Evolutionary conservation across 148 eudicot species (phyloP).

Genomic region (Dianthus caryophyllus): DNA sequence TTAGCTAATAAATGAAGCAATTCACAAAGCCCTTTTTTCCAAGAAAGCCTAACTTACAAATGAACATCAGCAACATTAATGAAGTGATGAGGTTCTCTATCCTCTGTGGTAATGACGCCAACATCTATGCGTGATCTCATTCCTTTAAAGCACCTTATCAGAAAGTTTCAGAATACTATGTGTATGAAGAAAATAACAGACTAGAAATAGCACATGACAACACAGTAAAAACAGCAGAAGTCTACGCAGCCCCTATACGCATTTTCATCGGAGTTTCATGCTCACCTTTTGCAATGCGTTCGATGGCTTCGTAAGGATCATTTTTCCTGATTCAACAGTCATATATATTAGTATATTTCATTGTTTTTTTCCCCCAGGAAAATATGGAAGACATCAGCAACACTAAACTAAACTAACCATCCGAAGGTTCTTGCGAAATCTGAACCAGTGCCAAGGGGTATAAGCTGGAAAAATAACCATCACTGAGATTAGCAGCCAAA

Average conservation of each 20-base stretch:
- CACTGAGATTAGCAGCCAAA: constrained; percentile 10
- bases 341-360: constrained; percentile 6
- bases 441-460: constrained; percentile 97
- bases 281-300: constrained; percentile 90
- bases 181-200: constrained; percentile 8
- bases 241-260: not conserved
- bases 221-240: not conserved
- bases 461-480: constrained; percentile 53
- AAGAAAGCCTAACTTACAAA: constrained; percentile 55
- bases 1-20: constrained; percentile 5
- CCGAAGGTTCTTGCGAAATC: constrained; percentile 93
- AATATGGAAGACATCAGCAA: constrained; percentile 10
- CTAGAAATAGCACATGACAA: constrained; percentile 1
- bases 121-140: constrained; percentile 65
- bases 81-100: constrained; percentile 69
- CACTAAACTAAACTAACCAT: constrained; percentile 52
- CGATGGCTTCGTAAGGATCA: constrained; percentile 73
- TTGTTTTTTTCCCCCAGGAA: constrained; percentile 6
- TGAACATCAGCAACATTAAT: constrained; percentile 94
- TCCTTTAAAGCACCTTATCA: constrained; percentile 48
- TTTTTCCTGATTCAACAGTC: constrained; percentile 61
- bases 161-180: constrained; percentile 22
- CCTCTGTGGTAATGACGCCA: constrained; percentile 58
- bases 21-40: not conserved
- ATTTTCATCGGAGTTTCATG: constrained; percentile 3